Evolutionary conservation across 176 grass and related monocot species (phyloP), one percentile per base, ranked within the genome.

Genomic region (Triticum monococcum): DNA sequence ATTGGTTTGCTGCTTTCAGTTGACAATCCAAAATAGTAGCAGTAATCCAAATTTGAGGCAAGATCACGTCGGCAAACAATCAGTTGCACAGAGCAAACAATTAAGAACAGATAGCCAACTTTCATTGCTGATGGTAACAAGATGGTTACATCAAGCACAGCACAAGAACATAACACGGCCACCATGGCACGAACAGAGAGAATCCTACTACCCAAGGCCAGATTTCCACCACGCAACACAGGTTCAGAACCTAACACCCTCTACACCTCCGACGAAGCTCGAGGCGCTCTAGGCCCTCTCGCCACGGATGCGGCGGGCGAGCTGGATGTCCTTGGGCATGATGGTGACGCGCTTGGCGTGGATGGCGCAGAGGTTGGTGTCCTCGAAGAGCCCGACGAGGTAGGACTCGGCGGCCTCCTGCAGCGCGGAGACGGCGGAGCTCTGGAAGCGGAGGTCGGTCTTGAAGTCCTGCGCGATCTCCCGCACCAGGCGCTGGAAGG

Each of bases 241-340:
- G 3, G 8, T 25, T 67, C 79, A 84, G 10, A 45, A 82, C 22
- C 52, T 10, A 77, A 20, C 75, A 65, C 6, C 6, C 41, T 48
- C 74, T 59, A 83, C 79, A 65, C 1, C 5, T 17, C 14, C 48
- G 5, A 52, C 14, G 14, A 52, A 52, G 48, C 5, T 17, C 48
- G 48, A 52, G 0, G n/a, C 12, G 1, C 10, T 22, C 62, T 91
- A 91, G 2, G 89, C 87, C 79, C 92, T 91, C 90, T 95, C 90
- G 0, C 90, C 90, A 13, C 88, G 79, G 93, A 95, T 92, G 43
- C 93, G 88, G 20, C 86, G 93, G 0, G 93, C 82, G 23, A 95
- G 88, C 88, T 95, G 93, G 75, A 92, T 88, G 45, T 95, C 93
- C 90, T 92, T 95, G 69, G 88, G 86, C 93, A 95, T 95, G 83